These are phyloP conservation scores for Lichtheimia ornata DNA, from an alignment of 371 early-diverging fungal genomes.

Conservation along the genomic window DNA sequence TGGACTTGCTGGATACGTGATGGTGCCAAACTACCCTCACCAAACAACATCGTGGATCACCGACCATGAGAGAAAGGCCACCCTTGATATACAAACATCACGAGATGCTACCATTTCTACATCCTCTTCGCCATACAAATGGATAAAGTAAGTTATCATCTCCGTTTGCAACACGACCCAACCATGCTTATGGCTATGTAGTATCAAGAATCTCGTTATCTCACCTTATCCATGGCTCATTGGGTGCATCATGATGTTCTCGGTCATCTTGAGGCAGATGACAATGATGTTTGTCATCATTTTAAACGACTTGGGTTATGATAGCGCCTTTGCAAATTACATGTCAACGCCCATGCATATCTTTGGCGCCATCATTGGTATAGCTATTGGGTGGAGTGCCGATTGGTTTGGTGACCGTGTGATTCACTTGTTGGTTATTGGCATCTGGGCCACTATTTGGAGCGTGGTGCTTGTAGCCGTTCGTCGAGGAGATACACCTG, in stretches of 20 bases:
- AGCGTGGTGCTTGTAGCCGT: slow-evolving; percentile 62
- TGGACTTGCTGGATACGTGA: not conserved
- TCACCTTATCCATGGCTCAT: not conserved
- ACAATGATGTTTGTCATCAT: not conserved
- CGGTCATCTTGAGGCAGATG: not conserved
- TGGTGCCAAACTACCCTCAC: slow-evolving; percentile 41
- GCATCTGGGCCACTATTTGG: slow-evolving; percentile 33
- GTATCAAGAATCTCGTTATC: not conserved
- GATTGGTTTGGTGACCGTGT: too few species aligned
- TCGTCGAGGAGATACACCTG: slow-evolving; percentile 33
- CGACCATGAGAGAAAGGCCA: not conserved
- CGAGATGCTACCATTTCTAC: not conserved
- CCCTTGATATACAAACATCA: not conserved
- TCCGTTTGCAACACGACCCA: not conserved
- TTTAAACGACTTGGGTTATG: not conserved
- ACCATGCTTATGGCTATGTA: not conserved
- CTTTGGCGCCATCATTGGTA: not conserved
- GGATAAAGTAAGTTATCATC: not conserved
- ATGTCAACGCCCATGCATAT: not conserved
- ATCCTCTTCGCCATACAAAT: not conserved
- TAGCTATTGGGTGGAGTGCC: not conserved
- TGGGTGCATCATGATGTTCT: not conserved
- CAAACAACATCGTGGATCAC: slow-evolving; percentile 32
- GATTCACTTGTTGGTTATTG: too few species aligned
- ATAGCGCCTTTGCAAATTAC: not conserved